These are phyloP conservation scores for Aspergillus ellipticus DNA, from an alignment of 495 filamentous ascomycete genomes.

Conservation along the genomic window DNA sequence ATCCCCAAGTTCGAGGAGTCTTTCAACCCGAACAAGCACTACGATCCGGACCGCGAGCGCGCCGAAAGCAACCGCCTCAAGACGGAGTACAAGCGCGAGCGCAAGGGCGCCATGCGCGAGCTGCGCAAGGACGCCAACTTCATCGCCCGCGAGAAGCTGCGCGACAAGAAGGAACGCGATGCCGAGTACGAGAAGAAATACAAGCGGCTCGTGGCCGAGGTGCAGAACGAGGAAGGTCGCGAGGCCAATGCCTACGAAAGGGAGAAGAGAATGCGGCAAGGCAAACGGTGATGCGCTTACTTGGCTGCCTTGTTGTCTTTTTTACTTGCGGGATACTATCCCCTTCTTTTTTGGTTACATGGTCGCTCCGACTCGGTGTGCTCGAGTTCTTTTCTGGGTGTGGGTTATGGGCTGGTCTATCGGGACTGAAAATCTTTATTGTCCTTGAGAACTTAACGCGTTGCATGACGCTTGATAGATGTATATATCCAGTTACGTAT, in stretches of 20 bases:
- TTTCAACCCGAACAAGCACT: slow-evolving; percentile 92
- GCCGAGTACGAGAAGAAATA: slow-evolving; percentile 91
- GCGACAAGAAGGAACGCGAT: slow-evolving; percentile 89
- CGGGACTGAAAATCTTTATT: slow-evolving; percentile 6
- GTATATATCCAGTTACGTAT: slow-evolving; percentile 10
- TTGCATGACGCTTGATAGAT: slow-evolving; percentile 10
- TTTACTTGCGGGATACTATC: not conserved
- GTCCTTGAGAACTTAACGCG: slow-evolving; percentile 10
- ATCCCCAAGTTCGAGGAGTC: slow-evolving; percentile 96
- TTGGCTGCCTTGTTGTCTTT: not conserved
- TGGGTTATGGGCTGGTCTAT: not conserved
- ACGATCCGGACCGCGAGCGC: slow-evolving; percentile 87
- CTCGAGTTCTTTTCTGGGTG: not conserved
- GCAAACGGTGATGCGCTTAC: slow-evolving; percentile 45
- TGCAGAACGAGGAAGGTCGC: slow-evolving; percentile 86
- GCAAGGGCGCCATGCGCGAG: slow-evolving; percentile 92
- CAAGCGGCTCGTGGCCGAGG: slow-evolving; percentile 84
- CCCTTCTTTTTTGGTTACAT: not conserved
- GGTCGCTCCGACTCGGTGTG: not conserved
- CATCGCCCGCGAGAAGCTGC: slow-evolving; percentile 80
- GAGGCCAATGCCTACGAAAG: slow-evolving; percentile 86
- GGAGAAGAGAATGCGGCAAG: slow-evolving; percentile 67
- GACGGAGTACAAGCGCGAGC: slow-evolving; percentile 89
- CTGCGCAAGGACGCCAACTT: slow-evolving; percentile 92
- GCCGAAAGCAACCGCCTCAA: slow-evolving; percentile 75